Evolutionary conservation across 306 rosid species (phyloP).

Genomic region (Medicago truncatula): DNA sequence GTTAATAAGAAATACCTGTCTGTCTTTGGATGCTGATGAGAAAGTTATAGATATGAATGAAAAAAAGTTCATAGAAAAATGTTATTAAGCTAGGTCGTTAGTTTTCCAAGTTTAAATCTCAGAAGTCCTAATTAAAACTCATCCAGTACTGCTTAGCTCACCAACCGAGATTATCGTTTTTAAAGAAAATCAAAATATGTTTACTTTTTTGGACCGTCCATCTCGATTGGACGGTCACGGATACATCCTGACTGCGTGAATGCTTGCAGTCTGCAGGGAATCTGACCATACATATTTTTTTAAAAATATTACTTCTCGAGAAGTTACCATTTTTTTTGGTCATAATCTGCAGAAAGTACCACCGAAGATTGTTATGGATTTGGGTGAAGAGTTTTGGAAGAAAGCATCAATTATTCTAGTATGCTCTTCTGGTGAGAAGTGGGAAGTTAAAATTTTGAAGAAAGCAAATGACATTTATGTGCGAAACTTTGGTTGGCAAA

Average conservation of each 20-base stretch:
- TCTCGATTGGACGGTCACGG: not conserved
- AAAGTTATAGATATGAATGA: not conserved
- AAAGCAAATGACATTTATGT: constrained; percentile 20
- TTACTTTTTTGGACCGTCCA: not conserved
- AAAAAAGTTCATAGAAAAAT: not conserved
- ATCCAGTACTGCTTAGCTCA: not conserved
- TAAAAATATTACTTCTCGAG: not conserved
- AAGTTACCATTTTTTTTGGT: not conserved
- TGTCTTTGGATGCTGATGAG: not conserved
- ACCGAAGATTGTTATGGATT: constrained; percentile 3
- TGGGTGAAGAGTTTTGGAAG: constrained; percentile 1
- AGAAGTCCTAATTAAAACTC: not conserved
- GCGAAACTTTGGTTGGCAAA: constrained; percentile 32
- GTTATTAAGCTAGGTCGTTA: not conserved
- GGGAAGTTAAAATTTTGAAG: constrained; percentile 34
- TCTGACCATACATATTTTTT: not conserved
- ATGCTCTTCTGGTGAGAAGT: constrained; percentile 33
- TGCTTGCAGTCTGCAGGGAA: not conserved
- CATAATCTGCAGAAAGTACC: constrained; percentile 38
- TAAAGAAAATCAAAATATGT: too few species aligned
- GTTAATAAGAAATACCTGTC: not conserved
- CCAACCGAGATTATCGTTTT: not conserved
- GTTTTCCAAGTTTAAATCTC: not conserved
- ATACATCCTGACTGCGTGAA: not conserved
- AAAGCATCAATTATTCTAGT: constrained; percentile 14